Evolutionary conservation across 2,329 filamentous ascomycete species (phyloP), one percentile per base, ranked within the genome.

Genomic region (Juglanconis sp.): DNA sequence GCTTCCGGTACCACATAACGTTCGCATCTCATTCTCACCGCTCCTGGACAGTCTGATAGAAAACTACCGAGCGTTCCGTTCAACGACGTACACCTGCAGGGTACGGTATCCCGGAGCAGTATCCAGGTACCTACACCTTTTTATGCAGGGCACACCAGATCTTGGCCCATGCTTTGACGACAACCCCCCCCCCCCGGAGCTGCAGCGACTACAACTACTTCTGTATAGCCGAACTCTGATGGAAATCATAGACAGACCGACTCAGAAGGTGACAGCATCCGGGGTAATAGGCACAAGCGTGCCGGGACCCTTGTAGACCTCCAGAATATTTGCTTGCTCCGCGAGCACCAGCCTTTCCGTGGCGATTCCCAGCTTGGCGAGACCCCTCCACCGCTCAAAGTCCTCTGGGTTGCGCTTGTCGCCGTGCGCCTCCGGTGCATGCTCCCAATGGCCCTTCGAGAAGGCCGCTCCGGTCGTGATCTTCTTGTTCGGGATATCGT

Each of bases 401-500:
- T 83, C 81, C 10, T 76, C 69, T 1, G 69, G 65, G 24, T 83
- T 80, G 10, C 82, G 72, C 72, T 86, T 86, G 61, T 86, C 81
- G 1, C 83, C 83, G 60, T 83, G 77, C 0, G 83, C 83, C 1
- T 76, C 75, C 48, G 76, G 66, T 0, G 77, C 68, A 31, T 79
- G 66, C 64, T 82, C 79, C 84, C 83, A 86, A 63, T 86, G 83
- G 0, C 79, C 82, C 65, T 80, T 78, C 0, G 78, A 82, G 63
- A 86, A 86, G 0, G 73, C 79, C 5, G 86, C 66, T 64, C 85
- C 65, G 0, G 82, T 83, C 0, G 78, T 81, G 48, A 86, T 77
- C 30, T 71, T 79, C 56, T 74, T 70, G 6, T 75, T 69, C 0
- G 72, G 66, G 44, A 86, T 84, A 61, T 86, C 82, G 64, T 81